Evolutionary conservation across 148 eudicot genomes (phyloP).

Genomic region (Fallopia convolvulus): DNA sequence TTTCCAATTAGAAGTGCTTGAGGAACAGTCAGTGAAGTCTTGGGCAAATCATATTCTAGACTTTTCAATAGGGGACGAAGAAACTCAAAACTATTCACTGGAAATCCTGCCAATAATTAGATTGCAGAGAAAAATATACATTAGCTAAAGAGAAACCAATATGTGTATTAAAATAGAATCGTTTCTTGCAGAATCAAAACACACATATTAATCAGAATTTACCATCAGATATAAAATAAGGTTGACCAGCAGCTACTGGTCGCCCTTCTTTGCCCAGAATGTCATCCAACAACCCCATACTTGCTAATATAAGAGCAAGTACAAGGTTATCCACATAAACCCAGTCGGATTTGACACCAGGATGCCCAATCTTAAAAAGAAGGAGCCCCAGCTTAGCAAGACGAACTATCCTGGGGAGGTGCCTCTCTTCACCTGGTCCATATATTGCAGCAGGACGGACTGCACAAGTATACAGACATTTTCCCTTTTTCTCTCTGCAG

Average conservation of each 20-base stretch:
- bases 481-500: conserved; percentile 56
- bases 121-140: not conserved
- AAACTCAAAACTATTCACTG: conserved; percentile 77
- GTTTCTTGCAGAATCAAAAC: not conserved
- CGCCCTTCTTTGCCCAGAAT: conserved; percentile 64
- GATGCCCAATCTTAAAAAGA: conserved; percentile 62
- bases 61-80: conserved; percentile 57
- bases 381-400: conserved; percentile 64
- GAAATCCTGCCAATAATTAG: conserved; percentile 41
- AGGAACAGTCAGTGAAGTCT: conserved; percentile 41
- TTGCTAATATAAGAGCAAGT: conserved; percentile 65
- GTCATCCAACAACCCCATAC: conserved; percentile 96
- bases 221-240: conserved; percentile 96
- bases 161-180: not conserved
- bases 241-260: conserved; percentile 84
- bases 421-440: conserved; percentile 97
- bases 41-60: conserved; percentile 70
- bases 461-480: conserved; percentile 69
- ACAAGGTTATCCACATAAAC: conserved; percentile 86
- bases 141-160: not conserved
- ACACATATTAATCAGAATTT: conserved; percentile 4
- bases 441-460: conserved; percentile 92
- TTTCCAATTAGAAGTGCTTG: conserved; percentile 62
- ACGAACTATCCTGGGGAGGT: conserved; percentile 63
- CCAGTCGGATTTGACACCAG: conserved; percentile 66